Base-by-base conservation (phyloP, 2,329 filamentous ascomycete species). In the Colletotrichum tanaceti region DNA sequence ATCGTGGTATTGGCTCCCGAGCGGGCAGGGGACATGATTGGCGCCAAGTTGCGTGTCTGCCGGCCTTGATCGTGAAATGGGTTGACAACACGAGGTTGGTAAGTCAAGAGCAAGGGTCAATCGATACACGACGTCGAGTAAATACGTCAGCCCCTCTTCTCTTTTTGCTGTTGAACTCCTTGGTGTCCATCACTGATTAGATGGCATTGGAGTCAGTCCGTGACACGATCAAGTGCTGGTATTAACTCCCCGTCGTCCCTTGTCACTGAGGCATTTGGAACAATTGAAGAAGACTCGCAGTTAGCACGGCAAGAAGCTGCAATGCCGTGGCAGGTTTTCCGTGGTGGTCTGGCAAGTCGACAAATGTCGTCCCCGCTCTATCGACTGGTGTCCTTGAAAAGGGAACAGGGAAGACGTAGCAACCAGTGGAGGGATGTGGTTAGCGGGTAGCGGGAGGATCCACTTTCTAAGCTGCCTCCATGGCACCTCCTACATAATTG, bases 11-110 rank as follows among this genome's bases (percentile, higher is more conserved):
- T 60, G 50, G 66, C 55, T 65, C 43, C 50, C 32, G 41, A 61
- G 38, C 50, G 39, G 28, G 43, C 62, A 58, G 39, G 44, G 61
- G 20, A 22, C 13, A 3, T 69, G 66, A 69, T 66, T 61, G 66
- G 66, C 50, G 35, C 55, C 50, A 60, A 55, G 62, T 69, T 69
- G 66, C 62, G 66, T 66, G 62, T 69, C 65, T 65, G 57, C 62
- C 50, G 50, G 62, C 66, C 65, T 35, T 50, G 66, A 69, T 57
- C 55, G 55, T 65, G 66, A 60, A 58, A 66, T 69, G 50, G 24
- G 43, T 68, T 52, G 43, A 55, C 38, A 49, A 18, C 7, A 35
- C 32, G 62, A 65, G 62, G 62, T 44, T 66, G 50, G 66, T 38
- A 38, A 39, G 35, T n/a, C 38, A 35, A 39, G 35, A 60, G 24